Conservation (phyloP, 352 stramenopile species). For the Phytophthora tubulina region DNA sequence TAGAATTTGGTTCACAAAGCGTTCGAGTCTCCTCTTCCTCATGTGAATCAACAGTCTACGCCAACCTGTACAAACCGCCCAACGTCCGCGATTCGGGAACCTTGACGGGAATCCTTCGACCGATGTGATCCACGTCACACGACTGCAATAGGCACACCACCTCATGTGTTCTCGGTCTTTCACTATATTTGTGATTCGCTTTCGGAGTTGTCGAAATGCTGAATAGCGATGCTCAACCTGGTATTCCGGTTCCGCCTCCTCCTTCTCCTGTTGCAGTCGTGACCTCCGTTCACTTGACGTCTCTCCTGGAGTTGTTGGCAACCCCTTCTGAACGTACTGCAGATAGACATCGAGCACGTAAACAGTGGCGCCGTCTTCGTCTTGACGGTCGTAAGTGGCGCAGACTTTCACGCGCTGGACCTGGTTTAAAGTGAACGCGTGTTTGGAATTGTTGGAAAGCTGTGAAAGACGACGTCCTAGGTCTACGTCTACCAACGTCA, state of each 20-base stretch:
- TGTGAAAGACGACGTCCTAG: constrained; percentile 45
- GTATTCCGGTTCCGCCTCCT: constrained; percentile 44
- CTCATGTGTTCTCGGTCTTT: constrained; percentile 49
- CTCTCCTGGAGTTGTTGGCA: constrained; percentile 45
- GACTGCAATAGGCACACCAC: constrained; percentile 65
- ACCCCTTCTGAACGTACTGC: constrained; percentile 55
- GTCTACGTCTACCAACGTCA: constrained; percentile 16
- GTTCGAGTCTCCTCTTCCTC: constrained; percentile 42
- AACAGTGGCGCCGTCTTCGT: constrained; percentile 51
- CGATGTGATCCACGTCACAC: constrained; percentile 51
- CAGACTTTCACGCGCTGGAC: constrained; percentile 60
- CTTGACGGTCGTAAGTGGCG: constrained; percentile 45
- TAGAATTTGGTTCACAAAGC: constrained; percentile 60
- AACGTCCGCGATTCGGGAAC: constrained; percentile 32
- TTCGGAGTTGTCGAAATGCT: constrained; percentile 58
- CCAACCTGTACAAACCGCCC: constrained; percentile 34
- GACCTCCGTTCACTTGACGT: constrained; percentile 31
- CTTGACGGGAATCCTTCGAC: constrained; percentile 56
- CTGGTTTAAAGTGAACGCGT: constrained; percentile 69
- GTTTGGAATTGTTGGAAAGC: constrained; percentile 63
- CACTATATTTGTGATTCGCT: constrained; percentile 41
- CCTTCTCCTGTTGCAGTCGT: constrained; percentile 35
- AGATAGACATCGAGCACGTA: constrained; percentile 70
- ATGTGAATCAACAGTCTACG: constrained; percentile 34
- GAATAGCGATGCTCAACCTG: constrained; percentile 71